These are phyloP conservation scores for Durusdinium trenchii DNA, from an alignment of 73 alveolate genomes.

Conservation along the genomic window DNA sequence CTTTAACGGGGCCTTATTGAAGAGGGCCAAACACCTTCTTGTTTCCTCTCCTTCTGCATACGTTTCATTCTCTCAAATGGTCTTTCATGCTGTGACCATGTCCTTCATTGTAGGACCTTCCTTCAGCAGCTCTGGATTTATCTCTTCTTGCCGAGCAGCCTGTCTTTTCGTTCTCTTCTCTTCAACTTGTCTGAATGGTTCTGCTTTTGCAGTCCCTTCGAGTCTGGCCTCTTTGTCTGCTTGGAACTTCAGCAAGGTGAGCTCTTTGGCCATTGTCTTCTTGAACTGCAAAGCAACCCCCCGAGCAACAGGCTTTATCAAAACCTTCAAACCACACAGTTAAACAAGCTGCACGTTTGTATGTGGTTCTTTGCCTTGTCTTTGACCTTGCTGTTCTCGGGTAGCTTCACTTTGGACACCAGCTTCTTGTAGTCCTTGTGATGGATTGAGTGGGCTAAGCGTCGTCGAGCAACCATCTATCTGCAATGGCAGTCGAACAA, in stretches of 20 bases:
- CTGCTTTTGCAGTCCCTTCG: background rate
- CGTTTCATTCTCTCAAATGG: too few species aligned
- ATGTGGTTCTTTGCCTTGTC: conserved; percentile 24
- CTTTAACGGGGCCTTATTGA: too few species aligned
- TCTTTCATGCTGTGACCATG: too few species aligned
- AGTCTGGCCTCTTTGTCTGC: conserved; percentile 59
- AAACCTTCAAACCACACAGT: background rate
- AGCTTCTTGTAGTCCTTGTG: conserved; percentile 54
- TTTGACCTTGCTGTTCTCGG: conserved; percentile 69
- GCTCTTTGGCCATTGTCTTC: conserved; percentile 67
- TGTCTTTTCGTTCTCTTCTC: background rate
- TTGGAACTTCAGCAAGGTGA: conserved; percentile 56
- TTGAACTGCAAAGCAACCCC: conserved; percentile 23
- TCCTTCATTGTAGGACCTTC: conserved; percentile 83
- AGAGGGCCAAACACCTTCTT: too few species aligned
- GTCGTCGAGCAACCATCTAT: background rate
- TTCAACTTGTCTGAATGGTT: background rate
- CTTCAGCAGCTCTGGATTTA: conserved; percentile 63
- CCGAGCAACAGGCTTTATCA: background rate
- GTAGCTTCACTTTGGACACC: conserved; percentile 60
- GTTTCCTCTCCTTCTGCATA: too few species aligned
- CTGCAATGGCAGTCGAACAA: background rate
- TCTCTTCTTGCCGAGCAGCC: conserved; percentile 72
- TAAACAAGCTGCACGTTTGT: background rate
- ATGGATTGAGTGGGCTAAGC: background rate